Conservation (phyloP, 495 filamentous ascomycete genomes). For the Tuber umbilicatum region DNA sequence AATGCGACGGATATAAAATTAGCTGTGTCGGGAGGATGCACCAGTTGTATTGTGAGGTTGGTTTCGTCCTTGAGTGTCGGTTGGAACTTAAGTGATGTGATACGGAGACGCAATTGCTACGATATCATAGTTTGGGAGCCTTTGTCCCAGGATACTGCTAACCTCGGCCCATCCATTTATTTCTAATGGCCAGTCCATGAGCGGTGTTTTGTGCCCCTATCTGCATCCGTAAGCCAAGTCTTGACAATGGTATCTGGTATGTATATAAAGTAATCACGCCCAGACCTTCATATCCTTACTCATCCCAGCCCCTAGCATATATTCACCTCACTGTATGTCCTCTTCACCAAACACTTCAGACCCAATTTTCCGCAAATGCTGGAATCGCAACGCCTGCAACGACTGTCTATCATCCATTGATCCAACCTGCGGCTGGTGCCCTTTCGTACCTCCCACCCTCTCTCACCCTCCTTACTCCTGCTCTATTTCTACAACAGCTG, state of each 20-base stretch:
- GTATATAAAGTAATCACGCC: background rate
- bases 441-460: background rate
- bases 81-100: background rate
- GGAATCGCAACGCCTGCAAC: conserved; percentile 1
- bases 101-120: background rate
- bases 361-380: background rate
- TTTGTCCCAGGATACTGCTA: background rate
- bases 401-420: background rate
- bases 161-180: background rate
- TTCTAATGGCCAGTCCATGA: background rate
- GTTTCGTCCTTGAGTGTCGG: background rate
- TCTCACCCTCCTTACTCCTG: background rate
- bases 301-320: background rate
- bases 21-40: background rate
- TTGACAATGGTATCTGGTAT: background rate
- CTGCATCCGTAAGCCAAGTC: background rate
- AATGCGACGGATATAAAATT: conserved; percentile 4
- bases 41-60: background rate
- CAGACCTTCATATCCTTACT: background rate
- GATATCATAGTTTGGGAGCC: background rate
- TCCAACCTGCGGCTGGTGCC: background rate
- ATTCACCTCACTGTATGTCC: background rate
- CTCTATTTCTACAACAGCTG: background rate
- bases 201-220: background rate
- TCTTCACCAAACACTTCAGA: background rate